phyloP scores from a whole-genome alignment of 345 rosid species.

The Gossypium rotundifolium region DNA sequence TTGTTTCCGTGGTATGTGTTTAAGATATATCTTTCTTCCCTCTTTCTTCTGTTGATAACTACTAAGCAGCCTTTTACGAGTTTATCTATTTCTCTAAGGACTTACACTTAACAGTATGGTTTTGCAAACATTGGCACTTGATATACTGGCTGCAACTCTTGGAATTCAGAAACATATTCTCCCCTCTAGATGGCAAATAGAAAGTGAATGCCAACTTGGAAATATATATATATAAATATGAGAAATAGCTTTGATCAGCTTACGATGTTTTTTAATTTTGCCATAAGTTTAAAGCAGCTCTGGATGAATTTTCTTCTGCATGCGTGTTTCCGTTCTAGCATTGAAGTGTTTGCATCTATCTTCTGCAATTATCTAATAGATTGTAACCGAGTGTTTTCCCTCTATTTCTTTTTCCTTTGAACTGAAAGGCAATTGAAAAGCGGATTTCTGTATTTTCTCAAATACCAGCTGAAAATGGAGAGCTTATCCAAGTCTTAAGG shows the following conservation, averaged over 20 bases:
- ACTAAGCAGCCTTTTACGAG: background rate
- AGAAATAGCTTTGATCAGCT: background rate
- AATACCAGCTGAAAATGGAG: constrained; percentile 87
- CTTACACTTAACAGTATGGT: background rate
- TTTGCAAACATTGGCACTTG: background rate
- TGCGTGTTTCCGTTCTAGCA: background rate
- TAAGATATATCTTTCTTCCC: background rate
- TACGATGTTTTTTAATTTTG: background rate
- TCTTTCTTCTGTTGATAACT: background rate
- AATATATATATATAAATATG: background rate
- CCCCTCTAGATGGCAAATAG: background rate
- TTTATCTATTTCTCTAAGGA: background rate
- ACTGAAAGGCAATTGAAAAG: constrained; percentile 75
- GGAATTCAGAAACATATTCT: background rate
- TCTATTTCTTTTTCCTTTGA: constrained; percentile 10
- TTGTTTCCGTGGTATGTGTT: background rate
- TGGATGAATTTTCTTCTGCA: background rate
- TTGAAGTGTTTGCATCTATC: background rate
- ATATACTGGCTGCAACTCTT: background rate
- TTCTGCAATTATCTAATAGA: background rate
- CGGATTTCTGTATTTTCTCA: constrained; percentile 90
- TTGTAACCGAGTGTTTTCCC: background rate
- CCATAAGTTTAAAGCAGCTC: background rate
- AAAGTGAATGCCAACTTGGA: background rate
- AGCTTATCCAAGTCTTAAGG: constrained; percentile 94